These are phyloP conservation scores for Polytrichum formosum DNA, from an alignment of 225 moss, liverwort and hornwort species.

Conservation along the genomic window DNA sequence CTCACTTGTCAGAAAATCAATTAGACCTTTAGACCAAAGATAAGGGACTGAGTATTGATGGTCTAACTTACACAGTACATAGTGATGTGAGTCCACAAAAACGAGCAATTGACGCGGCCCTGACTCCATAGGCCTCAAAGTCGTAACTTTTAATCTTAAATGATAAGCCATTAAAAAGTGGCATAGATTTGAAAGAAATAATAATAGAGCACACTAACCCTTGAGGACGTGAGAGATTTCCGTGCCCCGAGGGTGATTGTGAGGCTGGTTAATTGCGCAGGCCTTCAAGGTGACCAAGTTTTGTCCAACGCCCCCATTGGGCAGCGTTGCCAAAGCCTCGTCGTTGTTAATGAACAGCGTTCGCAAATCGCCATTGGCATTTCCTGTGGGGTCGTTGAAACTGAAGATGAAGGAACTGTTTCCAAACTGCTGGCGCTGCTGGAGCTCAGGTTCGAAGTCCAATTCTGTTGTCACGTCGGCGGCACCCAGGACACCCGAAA, in stretches of 20 bases:
- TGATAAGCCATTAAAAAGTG: no score
- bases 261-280: conserved; percentile 40
- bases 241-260: conserved; percentile 26
- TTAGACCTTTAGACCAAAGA: no score
- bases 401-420: conserved; percentile 24
- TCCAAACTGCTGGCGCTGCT: conserved; percentile 16
- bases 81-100: no score
- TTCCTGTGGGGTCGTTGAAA: background rate
- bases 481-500: no score
- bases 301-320: conserved; percentile 22
- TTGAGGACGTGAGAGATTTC: conserved; percentile 31
- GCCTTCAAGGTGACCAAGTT: conserved; percentile 30
- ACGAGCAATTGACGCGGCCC: no score
- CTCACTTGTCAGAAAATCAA: no score
- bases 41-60: no score
- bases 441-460: conserved; percentile 16
- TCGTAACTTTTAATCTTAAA: no score
- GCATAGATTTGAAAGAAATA: no score
- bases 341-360: conserved; percentile 31
- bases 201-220: conserved; percentile 3
- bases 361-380: conserved; percentile 21
- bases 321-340: conserved; percentile 30
- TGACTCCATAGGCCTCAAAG: no score
- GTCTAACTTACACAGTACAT: no score
- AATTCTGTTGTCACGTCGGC: background rate